phyloP scores from a whole-genome alignment of 768 basidiomycete genomes.

The Hysterangium stoloniferum region DNA sequence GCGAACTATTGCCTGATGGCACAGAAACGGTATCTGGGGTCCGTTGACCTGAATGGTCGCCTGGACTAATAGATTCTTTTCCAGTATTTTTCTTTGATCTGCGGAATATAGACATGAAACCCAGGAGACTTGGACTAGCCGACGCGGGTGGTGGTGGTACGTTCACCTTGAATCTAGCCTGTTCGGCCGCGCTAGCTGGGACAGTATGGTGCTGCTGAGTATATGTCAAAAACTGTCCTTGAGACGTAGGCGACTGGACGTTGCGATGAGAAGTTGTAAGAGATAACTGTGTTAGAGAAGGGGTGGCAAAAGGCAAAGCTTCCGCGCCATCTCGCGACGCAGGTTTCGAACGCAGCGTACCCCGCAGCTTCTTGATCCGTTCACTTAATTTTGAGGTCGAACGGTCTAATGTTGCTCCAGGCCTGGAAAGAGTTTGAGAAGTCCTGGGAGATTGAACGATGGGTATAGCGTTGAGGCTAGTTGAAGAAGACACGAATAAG shows the following conservation, averaged over 20 bases:
- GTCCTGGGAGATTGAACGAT: conserved; percentile 35
- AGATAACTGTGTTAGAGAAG: background rate
- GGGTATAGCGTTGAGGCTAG: conserved; percentile 61
- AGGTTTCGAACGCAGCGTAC: conserved; percentile 53
- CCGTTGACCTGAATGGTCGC: conserved; percentile 24
- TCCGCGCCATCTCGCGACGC: conserved; percentile 46
- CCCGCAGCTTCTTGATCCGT: conserved; percentile 64
- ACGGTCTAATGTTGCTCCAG: conserved; percentile 16
- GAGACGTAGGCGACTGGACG: background rate
- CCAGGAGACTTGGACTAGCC: conserved; percentile 65
- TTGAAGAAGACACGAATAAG: conserved; percentile 55
- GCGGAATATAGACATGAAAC: conserved; percentile 76
- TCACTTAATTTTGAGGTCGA: conserved; percentile 48
- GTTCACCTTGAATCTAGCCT: conserved; percentile 41
- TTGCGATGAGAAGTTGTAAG: background rate
- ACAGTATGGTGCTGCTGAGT: conserved; percentile 27
- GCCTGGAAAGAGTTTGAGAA: conserved; percentile 19
- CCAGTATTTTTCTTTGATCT: conserved; percentile 19
- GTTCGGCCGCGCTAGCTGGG: conserved; percentile 42
- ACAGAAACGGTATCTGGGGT: conserved; percentile 29
- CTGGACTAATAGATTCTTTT: conserved; percentile 23
- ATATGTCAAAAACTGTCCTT: background rate
- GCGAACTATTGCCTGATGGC: conserved; percentile 21
- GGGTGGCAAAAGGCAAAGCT: conserved; percentile 32
- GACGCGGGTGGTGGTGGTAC: conserved; percentile 60